A percentile compares a stretch with the other conserved stretches of the same genome.
Evolutionary conservation across 2,329 filamentous ascomycete genomes (phyloP).

Genomic region (Arthrobotrys megalospora): DNA sequence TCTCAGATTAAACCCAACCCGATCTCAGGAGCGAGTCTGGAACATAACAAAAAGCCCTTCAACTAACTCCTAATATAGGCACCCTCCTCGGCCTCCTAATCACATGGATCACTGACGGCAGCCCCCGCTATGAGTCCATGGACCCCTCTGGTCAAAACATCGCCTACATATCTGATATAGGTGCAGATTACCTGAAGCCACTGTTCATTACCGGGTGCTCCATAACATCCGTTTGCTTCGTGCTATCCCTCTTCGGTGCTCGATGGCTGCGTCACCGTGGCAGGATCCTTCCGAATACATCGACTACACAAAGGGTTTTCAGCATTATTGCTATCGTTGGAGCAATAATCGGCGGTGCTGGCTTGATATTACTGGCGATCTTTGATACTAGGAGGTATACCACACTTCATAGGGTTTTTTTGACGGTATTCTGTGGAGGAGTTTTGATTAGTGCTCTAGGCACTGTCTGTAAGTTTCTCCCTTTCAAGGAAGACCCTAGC

Average conservation of each 20-base stretch:
- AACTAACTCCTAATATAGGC: constrained; percentile 64
- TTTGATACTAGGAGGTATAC: constrained; percentile 84
- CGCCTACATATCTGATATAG: constrained; percentile 80
- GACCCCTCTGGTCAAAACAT: constrained; percentile 71
- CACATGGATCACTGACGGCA: constrained; percentile 76
- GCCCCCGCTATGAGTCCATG: constrained; percentile 76
- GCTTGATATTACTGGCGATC: constrained; percentile 85
- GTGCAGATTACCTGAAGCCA: constrained; percentile 76
- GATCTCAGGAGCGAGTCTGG: no score
- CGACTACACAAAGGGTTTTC: constrained; percentile 66
- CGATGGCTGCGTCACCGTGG: constrained; percentile 87
- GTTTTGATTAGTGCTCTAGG: constrained; percentile 82
- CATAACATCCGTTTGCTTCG: constrained; percentile 83
- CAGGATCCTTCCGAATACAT: constrained; percentile 80
- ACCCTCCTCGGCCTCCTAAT: constrained; percentile 80
- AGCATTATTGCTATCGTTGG: constrained; percentile 77
- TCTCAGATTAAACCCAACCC: no score
- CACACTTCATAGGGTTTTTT: constrained; percentile 80
- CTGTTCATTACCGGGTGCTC: constrained; percentile 82
- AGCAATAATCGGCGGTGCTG: constrained; percentile 78
- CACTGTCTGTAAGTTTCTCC: constrained; percentile 26
- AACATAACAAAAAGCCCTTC: no score
- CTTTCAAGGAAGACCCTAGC: neutral
- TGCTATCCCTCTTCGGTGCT: constrained; percentile 84
- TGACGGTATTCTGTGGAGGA: constrained; percentile 86